These are phyloP conservation scores for Grigorovia jiainica DNA, from an alignment of 805 yeast species.

Conservation along the genomic window DNA sequence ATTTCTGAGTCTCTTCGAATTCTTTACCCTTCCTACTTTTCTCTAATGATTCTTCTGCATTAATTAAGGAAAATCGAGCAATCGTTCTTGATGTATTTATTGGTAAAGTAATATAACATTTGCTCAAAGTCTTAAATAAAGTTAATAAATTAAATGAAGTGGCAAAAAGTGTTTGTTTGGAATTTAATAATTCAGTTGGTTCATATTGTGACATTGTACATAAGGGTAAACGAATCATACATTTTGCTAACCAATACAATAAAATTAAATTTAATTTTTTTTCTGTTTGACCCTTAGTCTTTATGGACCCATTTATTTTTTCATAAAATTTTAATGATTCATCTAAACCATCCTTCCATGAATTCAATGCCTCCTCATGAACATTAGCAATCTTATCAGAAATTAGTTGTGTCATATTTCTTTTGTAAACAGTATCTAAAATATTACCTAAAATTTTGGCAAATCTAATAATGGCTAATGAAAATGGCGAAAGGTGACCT, in stretches of 20 bases:
- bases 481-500: slow-evolving; percentile 58
- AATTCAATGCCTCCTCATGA: slow-evolving; percentile 62
- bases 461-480: slow-evolving; percentile 57
- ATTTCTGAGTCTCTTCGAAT: slow-evolving; percentile 55
- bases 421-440: slow-evolving; percentile 58
- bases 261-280: slow-evolving; percentile 46
- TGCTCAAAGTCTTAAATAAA: slow-evolving; percentile 36
- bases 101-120: slow-evolving; percentile 50
- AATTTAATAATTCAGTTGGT: slow-evolving; percentile 35
- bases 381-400: slow-evolving; percentile 24
- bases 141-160: slow-evolving; percentile 52
- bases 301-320: slow-evolving; percentile 52
- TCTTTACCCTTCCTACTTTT: slow-evolving; percentile 77
- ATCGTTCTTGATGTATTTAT: slow-evolving; percentile 52
- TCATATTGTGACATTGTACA: slow-evolving; percentile 28
- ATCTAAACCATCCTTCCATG: slow-evolving; percentile 61
- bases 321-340: slow-evolving; percentile 48
- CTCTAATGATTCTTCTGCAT: slow-evolving; percentile 70
- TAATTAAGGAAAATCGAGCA: slow-evolving; percentile 52
- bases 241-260: slow-evolving; percentile 52
- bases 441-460: slow-evolving; percentile 66
- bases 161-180: slow-evolving; percentile 61
- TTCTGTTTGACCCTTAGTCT: slow-evolving; percentile 28
- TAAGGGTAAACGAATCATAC: slow-evolving; percentile 57
- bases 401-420: slow-evolving; percentile 32